These are phyloP conservation scores for Chytriomyces sp. DNA, from an alignment of 192 early-diverging fungal genomes.

Conservation along the genomic window DNA sequence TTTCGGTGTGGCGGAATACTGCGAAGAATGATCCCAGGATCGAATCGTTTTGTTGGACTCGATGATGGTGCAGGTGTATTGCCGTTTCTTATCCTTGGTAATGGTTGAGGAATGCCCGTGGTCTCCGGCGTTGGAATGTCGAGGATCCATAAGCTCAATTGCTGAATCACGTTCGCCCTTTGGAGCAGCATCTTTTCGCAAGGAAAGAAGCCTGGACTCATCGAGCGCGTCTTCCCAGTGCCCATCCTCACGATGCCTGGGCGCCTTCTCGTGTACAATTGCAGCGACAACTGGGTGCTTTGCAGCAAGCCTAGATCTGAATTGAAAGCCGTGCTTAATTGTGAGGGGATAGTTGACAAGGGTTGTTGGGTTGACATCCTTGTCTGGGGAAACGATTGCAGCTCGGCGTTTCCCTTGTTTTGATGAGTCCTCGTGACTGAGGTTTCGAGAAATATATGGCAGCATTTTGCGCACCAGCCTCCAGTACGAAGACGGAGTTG, in stretches of 20 bases:
- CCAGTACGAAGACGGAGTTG: no score
- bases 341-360: constrained; percentile 42
- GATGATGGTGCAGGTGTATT: constrained; percentile 45
- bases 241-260: constrained; percentile 42
- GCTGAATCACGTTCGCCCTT: neutral
- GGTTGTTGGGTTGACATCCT: neutral
- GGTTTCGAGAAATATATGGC: no score
- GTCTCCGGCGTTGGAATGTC: neutral
- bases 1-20: constrained; percentile 3
- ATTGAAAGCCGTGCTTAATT: constrained; percentile 49
- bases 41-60: constrained; percentile 41
- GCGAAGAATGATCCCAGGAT: constrained; percentile 46
- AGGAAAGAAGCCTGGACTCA: constrained; percentile 1
- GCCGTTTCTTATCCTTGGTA: neutral
- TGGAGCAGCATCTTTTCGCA: neutral
- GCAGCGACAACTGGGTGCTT: constrained; percentile 32
- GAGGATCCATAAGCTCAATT: neutral
- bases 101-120: neutral
- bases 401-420: no score
- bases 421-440: no score
- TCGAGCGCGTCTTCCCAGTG: constrained; percentile 23
- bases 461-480: no score
- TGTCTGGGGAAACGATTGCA: no score
- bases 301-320: constrained; percentile 31
- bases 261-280: constrained; percentile 35